These are phyloP conservation scores for Larix kaempferi DNA, from an alignment of 75 land plant species.

Conservation along the genomic window DNA sequence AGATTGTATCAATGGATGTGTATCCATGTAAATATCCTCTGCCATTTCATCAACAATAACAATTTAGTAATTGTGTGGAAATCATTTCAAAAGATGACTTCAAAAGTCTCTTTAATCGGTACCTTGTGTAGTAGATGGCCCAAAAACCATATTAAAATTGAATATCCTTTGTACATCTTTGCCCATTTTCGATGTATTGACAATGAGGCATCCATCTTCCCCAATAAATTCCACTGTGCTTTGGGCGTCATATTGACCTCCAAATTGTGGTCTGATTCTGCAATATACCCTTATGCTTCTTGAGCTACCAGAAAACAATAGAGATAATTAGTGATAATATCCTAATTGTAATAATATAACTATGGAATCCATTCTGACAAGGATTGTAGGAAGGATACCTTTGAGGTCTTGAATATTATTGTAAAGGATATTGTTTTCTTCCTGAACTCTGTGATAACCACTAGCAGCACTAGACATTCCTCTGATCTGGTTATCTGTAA, in stretches of 20 bases:
- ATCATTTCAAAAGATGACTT: too few relatives aligned
- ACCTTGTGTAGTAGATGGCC: conserved; percentile 31
- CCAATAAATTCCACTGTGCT: conserved; percentile 21
- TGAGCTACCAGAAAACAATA: background rate
- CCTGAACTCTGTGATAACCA: conserved; percentile 56
- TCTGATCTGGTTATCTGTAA: conserved; percentile 30
- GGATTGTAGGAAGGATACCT: conserved; percentile 28
- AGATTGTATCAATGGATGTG: conserved; percentile 58
- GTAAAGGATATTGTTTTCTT: conserved; percentile 56
- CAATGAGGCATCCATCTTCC: conserved; percentile 21
- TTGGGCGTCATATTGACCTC: conserved; percentile 8
- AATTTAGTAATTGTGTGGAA: background rate
- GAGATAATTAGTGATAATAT: background rate
- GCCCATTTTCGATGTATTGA: conserved; percentile 17
- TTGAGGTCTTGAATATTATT: conserved; percentile 76
- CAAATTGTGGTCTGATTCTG: conserved; percentile 24
- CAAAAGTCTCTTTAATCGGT: background rate
- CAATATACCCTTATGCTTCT: conserved; percentile 35
- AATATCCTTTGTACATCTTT: conserved; percentile 22
- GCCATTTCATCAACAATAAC: background rate
- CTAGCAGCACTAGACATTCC: conserved; percentile 49
- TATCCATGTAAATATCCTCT: conserved; percentile 61
- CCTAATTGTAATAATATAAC: background rate
- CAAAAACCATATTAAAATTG: conserved; percentile 35
- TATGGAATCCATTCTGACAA: background rate